phyloP scores from a whole-genome alignment of 108 stramenopile species.

The Nitzschia sp. region DNA sequence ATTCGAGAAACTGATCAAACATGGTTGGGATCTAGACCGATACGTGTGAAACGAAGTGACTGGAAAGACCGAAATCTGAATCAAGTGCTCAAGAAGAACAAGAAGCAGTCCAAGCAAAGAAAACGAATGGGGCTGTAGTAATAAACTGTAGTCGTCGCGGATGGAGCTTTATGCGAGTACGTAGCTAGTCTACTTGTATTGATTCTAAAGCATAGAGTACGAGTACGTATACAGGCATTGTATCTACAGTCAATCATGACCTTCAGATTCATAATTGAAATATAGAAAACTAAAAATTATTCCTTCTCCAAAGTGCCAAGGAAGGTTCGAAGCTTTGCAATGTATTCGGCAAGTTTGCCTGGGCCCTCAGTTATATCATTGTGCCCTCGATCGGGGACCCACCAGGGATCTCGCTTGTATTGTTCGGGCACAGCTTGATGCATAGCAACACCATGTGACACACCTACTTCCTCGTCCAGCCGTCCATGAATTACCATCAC shows the following conservation, averaged over 20 bases:
- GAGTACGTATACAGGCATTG: no score
- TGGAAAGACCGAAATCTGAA: slow-evolving; percentile 93
- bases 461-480: slow-evolving; percentile 78
- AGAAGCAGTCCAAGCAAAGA: slow-evolving; percentile 34
- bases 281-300: no score
- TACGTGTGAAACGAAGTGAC: slow-evolving; percentile 91
- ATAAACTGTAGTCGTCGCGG: background rate
- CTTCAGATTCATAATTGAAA: no score
- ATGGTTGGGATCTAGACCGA: slow-evolving; percentile 91
- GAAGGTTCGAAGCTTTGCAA: slow-evolving; percentile 61
- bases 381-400: slow-evolving; percentile 85
- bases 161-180: no score
- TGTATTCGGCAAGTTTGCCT: slow-evolving; percentile 69
- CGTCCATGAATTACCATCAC: slow-evolving; percentile 87
- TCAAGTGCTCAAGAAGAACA: slow-evolving; percentile 80
- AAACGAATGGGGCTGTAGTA: slow-evolving; percentile 14
- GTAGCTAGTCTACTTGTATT: no score
- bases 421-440: slow-evolving; percentile 70
- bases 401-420: slow-evolving; percentile 80
- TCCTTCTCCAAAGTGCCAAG: slow-evolving; percentile 56
- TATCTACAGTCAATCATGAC: no score
- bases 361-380: slow-evolving; percentile 88
- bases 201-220: no score
- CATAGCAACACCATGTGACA: slow-evolving; percentile 76
- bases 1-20: slow-evolving; percentile 96